A percentile compares a stretch with the other conserved stretches of the same genome.
phyloP scores from a whole-genome alignment of 2,329 filamentous ascomycete species.

The Colletotrichum scovillei region DNA sequence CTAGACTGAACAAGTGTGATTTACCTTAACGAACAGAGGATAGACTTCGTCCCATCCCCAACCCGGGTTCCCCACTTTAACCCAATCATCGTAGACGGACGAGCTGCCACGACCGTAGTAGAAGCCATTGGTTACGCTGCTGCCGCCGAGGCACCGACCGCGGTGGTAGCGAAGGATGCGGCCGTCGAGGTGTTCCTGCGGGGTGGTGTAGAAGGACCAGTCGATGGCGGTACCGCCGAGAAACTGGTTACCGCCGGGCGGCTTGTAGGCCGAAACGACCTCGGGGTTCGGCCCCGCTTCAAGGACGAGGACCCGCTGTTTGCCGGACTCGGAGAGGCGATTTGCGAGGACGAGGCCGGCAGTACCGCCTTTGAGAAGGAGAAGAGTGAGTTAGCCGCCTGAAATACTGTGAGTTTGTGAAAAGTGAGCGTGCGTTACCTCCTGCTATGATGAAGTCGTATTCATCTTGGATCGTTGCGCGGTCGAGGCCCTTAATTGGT shows the following conservation, averaged over 20 bases:
- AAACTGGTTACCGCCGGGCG: slow-evolving; percentile 41
- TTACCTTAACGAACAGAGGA: slow-evolving; percentile 39
- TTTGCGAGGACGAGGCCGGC: slow-evolving; percentile 42
- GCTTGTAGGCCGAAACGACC: slow-evolving; percentile 39
- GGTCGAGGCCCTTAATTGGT: slow-evolving; percentile 34
- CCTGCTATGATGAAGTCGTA: slow-evolving; percentile 39
- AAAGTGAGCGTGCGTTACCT: slow-evolving; percentile 11
- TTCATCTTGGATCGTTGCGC: slow-evolving; percentile 32
- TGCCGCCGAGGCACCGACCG: slow-evolving; percentile 45
- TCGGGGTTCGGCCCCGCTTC: slow-evolving; percentile 40
- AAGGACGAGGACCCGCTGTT: slow-evolving; percentile 40
- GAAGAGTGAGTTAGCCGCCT: background rate
- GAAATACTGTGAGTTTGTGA: background rate
- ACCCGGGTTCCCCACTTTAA: slow-evolving; percentile 44
- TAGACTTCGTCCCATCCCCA: slow-evolving; percentile 45
- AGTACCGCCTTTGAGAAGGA: slow-evolving; percentile 37
- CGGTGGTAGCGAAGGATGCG: slow-evolving; percentile 46
- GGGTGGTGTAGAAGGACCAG: slow-evolving; percentile 40
- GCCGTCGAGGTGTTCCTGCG: slow-evolving; percentile 39
- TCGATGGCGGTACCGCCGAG: slow-evolving; percentile 40
- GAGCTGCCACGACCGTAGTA: slow-evolving; percentile 45
- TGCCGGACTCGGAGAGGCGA: slow-evolving; percentile 39
- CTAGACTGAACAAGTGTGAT: too few relatives aligned
- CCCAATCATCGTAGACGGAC: slow-evolving; percentile 46
- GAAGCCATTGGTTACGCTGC: slow-evolving; percentile 46